These are phyloP conservation scores for Lasiodiplodia theobromae DNA, from an alignment of 2,329 filamentous ascomycete genomes.

Conservation along the genomic window DNA sequence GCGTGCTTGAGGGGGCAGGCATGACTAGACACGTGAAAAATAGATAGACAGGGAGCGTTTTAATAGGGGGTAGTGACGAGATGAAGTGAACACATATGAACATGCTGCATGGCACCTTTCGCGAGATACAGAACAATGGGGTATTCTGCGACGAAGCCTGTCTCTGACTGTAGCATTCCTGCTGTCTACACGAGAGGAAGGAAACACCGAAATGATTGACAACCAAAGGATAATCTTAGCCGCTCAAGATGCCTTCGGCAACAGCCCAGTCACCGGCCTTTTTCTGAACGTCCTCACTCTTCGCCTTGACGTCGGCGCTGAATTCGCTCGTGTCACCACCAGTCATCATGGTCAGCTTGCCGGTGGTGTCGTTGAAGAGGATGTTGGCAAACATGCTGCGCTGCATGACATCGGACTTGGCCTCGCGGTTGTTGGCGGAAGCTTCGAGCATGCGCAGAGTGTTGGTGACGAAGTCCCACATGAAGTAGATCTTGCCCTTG, in stretches of 20 bases:
- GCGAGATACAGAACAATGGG: background rate
- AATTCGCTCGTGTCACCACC: constrained; percentile 16
- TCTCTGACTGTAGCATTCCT: background rate
- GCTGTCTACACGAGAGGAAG: background rate
- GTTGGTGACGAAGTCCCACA: constrained; percentile 26
- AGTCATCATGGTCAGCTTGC: constrained; percentile 19
- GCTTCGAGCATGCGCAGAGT: constrained; percentile 17
- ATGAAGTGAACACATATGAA: too few species aligned
- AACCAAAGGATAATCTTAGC: background rate
- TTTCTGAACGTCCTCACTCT: constrained; percentile 11
- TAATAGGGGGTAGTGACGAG: too few species aligned
- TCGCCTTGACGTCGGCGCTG: constrained; percentile 15
- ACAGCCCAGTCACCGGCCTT: constrained; percentile 8
- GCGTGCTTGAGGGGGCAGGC: background rate
- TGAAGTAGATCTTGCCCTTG: constrained; percentile 23
- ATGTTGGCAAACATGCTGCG: constrained; percentile 24
- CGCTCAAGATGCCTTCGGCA: constrained; percentile 13
- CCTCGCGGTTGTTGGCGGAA: background rate
- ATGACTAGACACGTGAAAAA: background rate
- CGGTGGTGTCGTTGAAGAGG: constrained; percentile 26
- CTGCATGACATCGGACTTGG: constrained; percentile 26
- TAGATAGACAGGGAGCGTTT: background rate
- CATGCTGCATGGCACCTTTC: background rate
- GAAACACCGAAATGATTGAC: background rate
- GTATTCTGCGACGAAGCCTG: background rate